Evolutionary conservation across 441 rosid genomes (phyloP), one percentile per base, ranked within the genome.

Genomic region (Brassica balearica): DNA sequence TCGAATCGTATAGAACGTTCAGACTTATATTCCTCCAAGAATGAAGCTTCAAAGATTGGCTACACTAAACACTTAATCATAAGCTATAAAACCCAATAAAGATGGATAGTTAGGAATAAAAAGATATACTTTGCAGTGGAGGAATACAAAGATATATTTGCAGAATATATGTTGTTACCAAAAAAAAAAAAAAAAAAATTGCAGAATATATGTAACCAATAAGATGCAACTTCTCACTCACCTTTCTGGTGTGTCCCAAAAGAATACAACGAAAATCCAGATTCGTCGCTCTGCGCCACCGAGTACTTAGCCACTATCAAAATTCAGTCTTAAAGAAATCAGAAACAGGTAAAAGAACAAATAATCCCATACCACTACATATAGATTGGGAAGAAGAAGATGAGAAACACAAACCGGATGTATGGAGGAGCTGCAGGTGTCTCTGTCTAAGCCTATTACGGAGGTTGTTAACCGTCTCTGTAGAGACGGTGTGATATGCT

Each of bases 181-280:
- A 25, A 25, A 25, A 25, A 25, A 25, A 25, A 25, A 25, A 25
- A 25, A 25, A 25, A 25, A 25, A 25, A 25, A 2, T 36, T 36
- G 8, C 23, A 77, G 12, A 36, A 6, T 36, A 36, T 36, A 36
- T 36, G 41, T 36, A 36, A 7, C 41, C 41, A 12, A 15, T n/a
- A 56, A 73, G 64, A 69, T 70, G 6, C 6, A 12, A 71, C 25
- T 1, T 58, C 11, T 12, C 3, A 69, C 19, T 68, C 71, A 93
- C 98, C 93, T 92, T 96, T 80, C 99, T 93, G 17, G 95, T 88
- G 84, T 93, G 99, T 36, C 98, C 98, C 77, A 92, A 98, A 82
- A 96, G 89, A 69, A 90, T 93, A 82, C 98, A 81, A 85, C 98
- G 92, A 32, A 25, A 25, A 25, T 98, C 98, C 88, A 93, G 90